Base-by-base conservation (phyloP, 768 basidiomycete species). In the Saitozyma podzolica region DNA sequence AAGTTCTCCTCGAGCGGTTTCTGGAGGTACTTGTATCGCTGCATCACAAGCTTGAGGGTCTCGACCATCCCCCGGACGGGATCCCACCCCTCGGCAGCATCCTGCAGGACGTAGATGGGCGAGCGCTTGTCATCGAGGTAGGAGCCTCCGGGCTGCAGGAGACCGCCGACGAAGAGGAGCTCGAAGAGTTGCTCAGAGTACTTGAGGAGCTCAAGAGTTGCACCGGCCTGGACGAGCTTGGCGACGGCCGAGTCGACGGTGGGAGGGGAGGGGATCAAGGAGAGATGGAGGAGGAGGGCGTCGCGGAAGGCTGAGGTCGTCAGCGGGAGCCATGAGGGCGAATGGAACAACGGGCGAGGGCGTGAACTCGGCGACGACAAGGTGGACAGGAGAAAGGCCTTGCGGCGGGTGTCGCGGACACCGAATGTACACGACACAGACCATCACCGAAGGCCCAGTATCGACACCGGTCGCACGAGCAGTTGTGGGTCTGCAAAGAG, bases 21-120 rank as follows among this genome's bases (percentile, higher is more conserved):
- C 81, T 97, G 95, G 72, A 99, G 90, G 84, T 98, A 99, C 81
- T 97, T 97, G 85, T 97, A 98, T 82, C 95, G 88, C 82, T 95
- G 85, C 84, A 94, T 92, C 62, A 98, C 88, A 83, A 92, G 94
- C 81, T 92, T 92, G 72, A 97, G 84, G 42, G 96, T 94, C 64
- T 95, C 94, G 60, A 94, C 84, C 73, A 96, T 92, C 77, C 89
- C 89, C 85, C 89, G 94, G 81, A 97, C 82, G 82, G 95, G 71
- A 55, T 74, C 73, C 59, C 66, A 72, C 47, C 53, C 66, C 41
- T 69, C 63, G 17, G 59, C 91, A 57, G 88, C 88, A 40, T 57
- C 64, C 45, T 72, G 70, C 37, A 77, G 64, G 50, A 79, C 63
- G 60, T 70, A 89, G 83, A 97, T 94, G 45, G 93, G 91, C 43